Evolutionary conservation across 2,329 filamentous ascomycete species (phyloP).

Genomic region (Xylariaceae sp.): DNA sequence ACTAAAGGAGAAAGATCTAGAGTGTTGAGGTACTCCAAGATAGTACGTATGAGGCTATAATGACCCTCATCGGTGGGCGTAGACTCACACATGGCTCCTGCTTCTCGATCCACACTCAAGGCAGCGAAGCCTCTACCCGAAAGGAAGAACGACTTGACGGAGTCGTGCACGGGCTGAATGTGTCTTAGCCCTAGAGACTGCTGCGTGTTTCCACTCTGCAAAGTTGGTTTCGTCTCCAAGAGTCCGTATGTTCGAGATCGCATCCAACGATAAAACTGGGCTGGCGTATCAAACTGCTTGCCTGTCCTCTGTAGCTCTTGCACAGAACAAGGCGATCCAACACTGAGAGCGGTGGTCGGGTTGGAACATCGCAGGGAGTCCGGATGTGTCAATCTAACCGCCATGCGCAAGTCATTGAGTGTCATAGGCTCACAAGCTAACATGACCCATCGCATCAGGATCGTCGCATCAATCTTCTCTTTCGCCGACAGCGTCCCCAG

Average conservation of each 20-base stretch:
- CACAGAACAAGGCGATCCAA: constrained; percentile 13
- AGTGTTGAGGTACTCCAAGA: constrained; percentile 15
- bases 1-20: constrained; percentile 13
- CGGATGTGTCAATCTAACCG: constrained; percentile 10
- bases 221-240: constrained; percentile 3
- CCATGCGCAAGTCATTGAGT: constrained; percentile 13
- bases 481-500: constrained; percentile 6
- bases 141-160: constrained; percentile 13
- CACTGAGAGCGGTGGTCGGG: constrained; percentile 4
- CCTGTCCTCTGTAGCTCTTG: constrained; percentile 14
- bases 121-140: constrained; percentile 13
- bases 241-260: constrained; percentile 11
- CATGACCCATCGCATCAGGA: constrained; percentile 17
- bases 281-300: constrained; percentile 16
- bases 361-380: constrained; percentile 3
- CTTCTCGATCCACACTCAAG: constrained; percentile 2
- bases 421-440: constrained; percentile 11
- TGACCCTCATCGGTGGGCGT: constrained; percentile 11
- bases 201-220: neutral
- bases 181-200: constrained; percentile 15
- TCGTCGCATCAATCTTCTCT: constrained; percentile 10
- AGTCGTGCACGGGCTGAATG: constrained; percentile 10
- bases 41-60: constrained; percentile 13
- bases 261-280: constrained; percentile 14
- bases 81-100: neutral